Evolutionary conservation across 495 filamentous ascomycete species (phyloP).

Genomic region (Delitschia confertaspora): DNA sequence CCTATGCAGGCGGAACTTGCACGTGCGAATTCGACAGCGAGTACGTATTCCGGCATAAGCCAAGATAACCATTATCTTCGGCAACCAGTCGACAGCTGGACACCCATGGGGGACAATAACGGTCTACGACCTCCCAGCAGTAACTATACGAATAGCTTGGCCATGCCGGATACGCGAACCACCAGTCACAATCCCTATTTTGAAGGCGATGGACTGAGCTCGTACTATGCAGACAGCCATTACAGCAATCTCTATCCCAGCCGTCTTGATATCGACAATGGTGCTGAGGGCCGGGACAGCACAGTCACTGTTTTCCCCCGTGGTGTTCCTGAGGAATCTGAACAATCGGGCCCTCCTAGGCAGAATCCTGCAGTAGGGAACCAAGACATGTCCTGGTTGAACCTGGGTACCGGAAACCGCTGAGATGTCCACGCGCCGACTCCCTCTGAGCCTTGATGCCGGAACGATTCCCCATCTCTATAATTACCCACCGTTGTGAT

Average conservation of each 20-base stretch:
- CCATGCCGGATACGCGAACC: conserved; percentile 6
- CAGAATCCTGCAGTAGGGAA: conserved; percentile 8
- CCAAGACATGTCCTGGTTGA: conserved; percentile 38
- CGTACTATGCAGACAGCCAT: conserved; percentile 29
- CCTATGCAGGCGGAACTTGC: conserved; percentile 42
- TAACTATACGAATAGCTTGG: conserved; percentile 48
- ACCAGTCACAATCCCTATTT: too few species aligned
- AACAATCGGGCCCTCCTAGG: too few species aligned
- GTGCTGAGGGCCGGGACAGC: conserved; percentile 31
- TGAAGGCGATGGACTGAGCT: conserved; percentile 23
- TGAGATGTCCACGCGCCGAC: conserved; percentile 1
- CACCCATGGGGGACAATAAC: conserved; percentile 22
- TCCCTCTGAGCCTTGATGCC: too few species aligned
- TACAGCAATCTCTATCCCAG: conserved; percentile 20
- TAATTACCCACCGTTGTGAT: too few species aligned
- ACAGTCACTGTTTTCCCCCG: conserved; percentile 35
- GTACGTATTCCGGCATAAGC: conserved; percentile 16
- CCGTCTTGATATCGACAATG: conserved; percentile 16
- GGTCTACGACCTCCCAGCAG: conserved; percentile 53
- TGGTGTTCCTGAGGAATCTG: conserved; percentile 22
- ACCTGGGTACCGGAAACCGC: conserved; percentile 28
- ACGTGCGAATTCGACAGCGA: conserved; percentile 23
- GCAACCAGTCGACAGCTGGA: conserved; percentile 19
- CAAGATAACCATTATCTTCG: conserved; percentile 11
- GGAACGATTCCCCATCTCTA: conserved; percentile 10